Evolutionary conservation across 371 early-diverging fungal species (phyloP), one percentile per base, ranked within the genome.

Genomic region (Apophysomyces elegans): DNA sequence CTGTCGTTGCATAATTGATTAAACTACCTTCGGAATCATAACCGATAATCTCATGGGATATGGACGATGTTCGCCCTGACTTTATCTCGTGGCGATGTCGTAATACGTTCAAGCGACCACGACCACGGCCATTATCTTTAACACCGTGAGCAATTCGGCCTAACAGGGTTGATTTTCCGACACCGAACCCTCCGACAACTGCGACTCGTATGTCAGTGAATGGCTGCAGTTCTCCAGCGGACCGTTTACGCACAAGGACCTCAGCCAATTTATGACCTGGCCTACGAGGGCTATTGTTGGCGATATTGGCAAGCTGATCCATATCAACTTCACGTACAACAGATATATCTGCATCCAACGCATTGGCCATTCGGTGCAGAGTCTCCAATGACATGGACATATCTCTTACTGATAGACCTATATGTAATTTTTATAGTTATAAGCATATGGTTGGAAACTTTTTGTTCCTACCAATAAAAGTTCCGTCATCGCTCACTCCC

Each of bases 51-150:
- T 93, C 94, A 64, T 92, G 90, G 1, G 94, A 86, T 32, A 97
- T 90, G 21, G 96, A 94, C 7, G 94, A 94, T 5, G 94, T 95
- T 37, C 93, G 81, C 9, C 97, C 97, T 6, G 92, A 83, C 68
- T 92, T 92, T 45, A 97, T 87, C 68, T 97, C 97, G 72, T 97
- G 97, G 47, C 90, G 88, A 77, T 97, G 96, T 38, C 94, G 88
- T 61, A 96, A 85, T 44, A 95, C 73, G 71, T 90, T 92, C 18
- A 95, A 75, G 4, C 96, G 73, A n/a, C 95, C 89, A 62, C 89
- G 87, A 6, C 97, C 97, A 37, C 89, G 84, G 8, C 96, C 96
- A 69, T 96, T 95, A 69, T 97, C 97, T 7, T 84, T 79, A 32
- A 91, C 89, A 35, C 91, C 90, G 72, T 96, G 89, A 4, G 92